Conservation (phyloP, 352 stramenopile genomes). For the Pythium phragmitis region DNA sequence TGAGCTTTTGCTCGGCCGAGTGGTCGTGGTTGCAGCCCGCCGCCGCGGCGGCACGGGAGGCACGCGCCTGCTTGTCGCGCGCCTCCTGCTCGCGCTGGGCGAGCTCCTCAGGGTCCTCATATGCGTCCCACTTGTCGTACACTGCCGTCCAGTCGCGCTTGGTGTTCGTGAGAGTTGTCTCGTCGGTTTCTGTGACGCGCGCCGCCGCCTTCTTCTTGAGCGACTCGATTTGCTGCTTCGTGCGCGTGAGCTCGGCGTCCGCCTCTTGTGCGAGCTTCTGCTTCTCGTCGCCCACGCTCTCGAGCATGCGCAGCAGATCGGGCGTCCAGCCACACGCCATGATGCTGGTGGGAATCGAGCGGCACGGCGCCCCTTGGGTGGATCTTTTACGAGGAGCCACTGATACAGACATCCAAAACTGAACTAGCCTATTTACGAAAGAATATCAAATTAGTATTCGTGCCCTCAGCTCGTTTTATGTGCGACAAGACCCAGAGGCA, state of each 20-base stretch:
- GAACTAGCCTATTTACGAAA: no score
- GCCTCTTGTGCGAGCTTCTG: constrained; percentile 41
- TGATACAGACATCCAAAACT: no score
- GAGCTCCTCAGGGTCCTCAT: constrained; percentile 79
- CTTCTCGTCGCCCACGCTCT: constrained; percentile 62
- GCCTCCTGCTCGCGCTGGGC: constrained; percentile 59
- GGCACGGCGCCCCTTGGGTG: no score
- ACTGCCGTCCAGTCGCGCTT: constrained; percentile 70
- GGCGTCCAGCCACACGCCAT: constrained; percentile 75
- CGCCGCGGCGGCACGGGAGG: constrained; percentile 23
- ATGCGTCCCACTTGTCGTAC: constrained; percentile 81
- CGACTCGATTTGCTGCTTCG: constrained; percentile 40
- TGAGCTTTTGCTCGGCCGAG: constrained; percentile 84
- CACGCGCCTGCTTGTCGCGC: constrained; percentile 59
- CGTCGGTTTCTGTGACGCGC: neutral
- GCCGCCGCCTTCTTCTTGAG: constrained; percentile 28
- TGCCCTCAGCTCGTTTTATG: no score
- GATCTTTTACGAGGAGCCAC: no score
- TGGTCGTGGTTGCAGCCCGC: constrained; percentile 84
- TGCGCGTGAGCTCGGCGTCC: constrained; percentile 33
- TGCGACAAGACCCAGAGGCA: no score
- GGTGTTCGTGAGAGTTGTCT: neutral
- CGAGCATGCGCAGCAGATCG: constrained; percentile 65
- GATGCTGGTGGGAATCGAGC: neutral
- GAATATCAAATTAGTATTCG: no score